Conservation (phyloP, 2,329 filamentous ascomycete genomes). For the Neonectria ditissima region DNA sequence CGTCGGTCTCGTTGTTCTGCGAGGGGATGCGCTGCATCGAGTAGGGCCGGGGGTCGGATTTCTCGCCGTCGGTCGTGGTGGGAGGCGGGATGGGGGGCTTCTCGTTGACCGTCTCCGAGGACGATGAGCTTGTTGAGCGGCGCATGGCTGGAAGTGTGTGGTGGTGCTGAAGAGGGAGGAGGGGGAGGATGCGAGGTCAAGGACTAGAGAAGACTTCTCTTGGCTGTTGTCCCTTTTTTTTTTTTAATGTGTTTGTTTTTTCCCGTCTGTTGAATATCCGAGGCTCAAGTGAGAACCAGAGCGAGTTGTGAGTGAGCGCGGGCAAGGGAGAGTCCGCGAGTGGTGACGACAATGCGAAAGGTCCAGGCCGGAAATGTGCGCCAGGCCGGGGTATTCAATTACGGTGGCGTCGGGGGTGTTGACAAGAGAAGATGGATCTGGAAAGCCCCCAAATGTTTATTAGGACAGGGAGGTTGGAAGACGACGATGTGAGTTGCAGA, state of each 20-base stretch:
- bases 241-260: too few species aligned
- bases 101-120: constrained; percentile 44
- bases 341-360: background rate
- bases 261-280: background rate
- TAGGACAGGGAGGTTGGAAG: background rate
- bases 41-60: constrained; percentile 22
- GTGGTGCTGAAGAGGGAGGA: background rate
- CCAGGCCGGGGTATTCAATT: background rate
- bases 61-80: constrained; percentile 25
- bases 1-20: constrained; percentile 30
- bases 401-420: background rate
- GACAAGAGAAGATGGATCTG: background rate
- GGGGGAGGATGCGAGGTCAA: background rate
- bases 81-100: constrained; percentile 23
- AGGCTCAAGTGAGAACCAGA: background rate
- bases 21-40: constrained; percentile 18
- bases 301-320: background rate
- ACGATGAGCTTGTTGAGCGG: constrained; percentile 41
- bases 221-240: background rate
- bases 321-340: too few species aligned
- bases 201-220: background rate
- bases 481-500: too few species aligned
- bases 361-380: background rate
- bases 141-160: constrained; percentile 33
- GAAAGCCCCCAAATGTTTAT: background rate